These are phyloP conservation scores for Fomitopsis palustris DNA, from an alignment of 1,284 basidiomycete genomes.

Conservation along the genomic window DNA sequence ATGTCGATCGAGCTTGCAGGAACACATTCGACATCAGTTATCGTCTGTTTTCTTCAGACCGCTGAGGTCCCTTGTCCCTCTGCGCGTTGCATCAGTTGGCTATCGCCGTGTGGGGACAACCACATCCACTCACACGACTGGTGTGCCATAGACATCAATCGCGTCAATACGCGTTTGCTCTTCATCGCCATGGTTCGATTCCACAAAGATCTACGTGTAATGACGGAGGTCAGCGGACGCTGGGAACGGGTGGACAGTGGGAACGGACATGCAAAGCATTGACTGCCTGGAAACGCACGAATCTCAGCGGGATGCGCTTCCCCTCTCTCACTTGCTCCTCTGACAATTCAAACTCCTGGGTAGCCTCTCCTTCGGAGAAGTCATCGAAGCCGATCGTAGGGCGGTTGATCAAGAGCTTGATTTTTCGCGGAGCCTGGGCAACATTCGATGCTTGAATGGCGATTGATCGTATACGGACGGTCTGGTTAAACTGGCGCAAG, in stretches of 20 bases:
- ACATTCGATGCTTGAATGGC: slow-evolving; percentile 50
- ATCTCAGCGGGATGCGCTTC: slow-evolving; percentile 59
- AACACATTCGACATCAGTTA: too few species aligned
- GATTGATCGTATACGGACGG: slow-evolving; percentile 72
- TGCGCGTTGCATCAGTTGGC: slow-evolving; percentile 22
- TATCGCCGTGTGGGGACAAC: background rate
- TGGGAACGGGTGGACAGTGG: background rate
- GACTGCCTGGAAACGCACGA: slow-evolving; percentile 79
- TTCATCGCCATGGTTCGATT: slow-evolving; percentile 70
- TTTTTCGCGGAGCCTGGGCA: slow-evolving; percentile 56
- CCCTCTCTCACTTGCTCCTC: slow-evolving; percentile 54
- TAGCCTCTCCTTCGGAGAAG: slow-evolving; percentile 48
- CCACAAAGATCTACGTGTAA: slow-evolving; percentile 73
- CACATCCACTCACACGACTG: slow-evolving; percentile 50
- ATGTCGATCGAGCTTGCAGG: too few species aligned
- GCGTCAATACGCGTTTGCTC: slow-evolving; percentile 78
- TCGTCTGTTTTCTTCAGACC: slow-evolving; percentile 50
- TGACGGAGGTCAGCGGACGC: background rate
- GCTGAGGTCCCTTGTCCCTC: slow-evolving; percentile 54
- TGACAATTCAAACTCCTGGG: slow-evolving; percentile 53
- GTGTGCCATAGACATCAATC: slow-evolving; percentile 69
- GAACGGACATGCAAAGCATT: slow-evolving; percentile 64
- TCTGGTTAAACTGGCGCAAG: slow-evolving; percentile 71
- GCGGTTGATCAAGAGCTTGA: slow-evolving; percentile 71
- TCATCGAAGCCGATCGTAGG: slow-evolving; percentile 67